Conservation (phyloP, 495 filamentous ascomycete species). For the Neurospora cerealis region DNA sequence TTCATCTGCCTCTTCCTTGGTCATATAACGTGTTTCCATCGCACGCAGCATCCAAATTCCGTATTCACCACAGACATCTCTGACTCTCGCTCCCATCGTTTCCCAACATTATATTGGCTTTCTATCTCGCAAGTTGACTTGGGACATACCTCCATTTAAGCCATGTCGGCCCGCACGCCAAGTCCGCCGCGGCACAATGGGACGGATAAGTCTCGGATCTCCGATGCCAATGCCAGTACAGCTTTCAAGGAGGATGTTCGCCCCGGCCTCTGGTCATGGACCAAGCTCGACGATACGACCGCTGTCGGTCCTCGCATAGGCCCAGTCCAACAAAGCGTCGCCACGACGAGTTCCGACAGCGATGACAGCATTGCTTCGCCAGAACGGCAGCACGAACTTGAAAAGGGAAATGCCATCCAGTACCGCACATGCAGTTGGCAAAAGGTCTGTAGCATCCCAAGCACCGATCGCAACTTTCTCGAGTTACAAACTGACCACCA, state of each 20-base stretch:
- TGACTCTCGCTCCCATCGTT: not conserved
- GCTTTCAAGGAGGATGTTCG: not conserved
- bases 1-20: not conserved
- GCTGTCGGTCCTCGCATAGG: slow-evolving; percentile 34
- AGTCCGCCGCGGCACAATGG: not conserved
- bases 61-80: not conserved
- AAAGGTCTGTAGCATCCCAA: slow-evolving; percentile 45
- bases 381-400: slow-evolving; percentile 66
- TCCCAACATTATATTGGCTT: not conserved
- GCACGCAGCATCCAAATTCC: not conserved
- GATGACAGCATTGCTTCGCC: slow-evolving; percentile 40
- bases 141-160: not conserved
- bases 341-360: slow-evolving; percentile 25
- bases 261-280: not conserved
- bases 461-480: not conserved
- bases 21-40: not conserved
- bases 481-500: not conserved
- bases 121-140: not conserved
- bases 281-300: not conserved
- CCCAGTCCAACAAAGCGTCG: slow-evolving; percentile 26
- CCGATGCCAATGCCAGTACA: not conserved
- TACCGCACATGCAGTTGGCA: slow-evolving; percentile 87
- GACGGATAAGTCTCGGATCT: not conserved
- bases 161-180: not conserved
- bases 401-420: slow-evolving; percentile 70